A percentile compares a stretch with the other conserved stretches of the same genome.
phyloP scores from a whole-genome alignment of 345 rosid genomes.

The Gossypioides kirkii region DNA sequence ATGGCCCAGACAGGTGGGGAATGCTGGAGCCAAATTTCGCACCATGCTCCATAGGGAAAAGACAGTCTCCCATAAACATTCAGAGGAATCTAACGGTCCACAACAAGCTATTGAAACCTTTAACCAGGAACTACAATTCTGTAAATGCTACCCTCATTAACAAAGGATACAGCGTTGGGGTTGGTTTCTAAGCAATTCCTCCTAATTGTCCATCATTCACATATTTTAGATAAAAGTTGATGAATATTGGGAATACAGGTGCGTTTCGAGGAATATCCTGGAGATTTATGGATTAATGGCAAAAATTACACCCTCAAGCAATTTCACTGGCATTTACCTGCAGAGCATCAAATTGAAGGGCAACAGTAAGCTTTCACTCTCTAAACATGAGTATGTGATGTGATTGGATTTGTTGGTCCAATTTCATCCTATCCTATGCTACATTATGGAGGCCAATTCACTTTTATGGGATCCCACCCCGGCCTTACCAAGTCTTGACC shows the following conservation, averaged over 20 bases:
- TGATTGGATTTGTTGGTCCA: background rate
- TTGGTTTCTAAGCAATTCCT: background rate
- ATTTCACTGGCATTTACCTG: constrained; percentile 14
- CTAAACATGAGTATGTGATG: background rate
- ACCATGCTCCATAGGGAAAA: background rate
- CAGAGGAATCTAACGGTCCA: background rate
- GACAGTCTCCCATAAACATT: constrained; percentile 8
- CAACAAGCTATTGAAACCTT: background rate
- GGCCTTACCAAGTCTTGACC: background rate
- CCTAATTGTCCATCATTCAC: background rate
- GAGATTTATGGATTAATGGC: background rate
- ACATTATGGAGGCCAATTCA: background rate
- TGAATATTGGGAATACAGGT: background rate
- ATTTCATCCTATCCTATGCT: background rate
- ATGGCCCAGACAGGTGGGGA: constrained; percentile 12
- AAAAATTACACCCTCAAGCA: constrained; percentile 3
- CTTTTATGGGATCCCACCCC: too few relatives aligned
- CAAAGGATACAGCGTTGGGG: constrained; percentile 3
- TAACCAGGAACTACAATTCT: constrained; percentile 2
- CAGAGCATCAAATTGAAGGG: constrained; percentile 4
- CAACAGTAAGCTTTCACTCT: constrained; percentile 10
- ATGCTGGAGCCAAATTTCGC: constrained; percentile 4
- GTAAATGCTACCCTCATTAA: constrained; percentile 7
- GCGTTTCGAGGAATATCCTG: background rate
- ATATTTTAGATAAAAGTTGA: too few relatives aligned